phyloP scores from a whole-genome alignment of 768 basidiomycete species.

The Tulasnella sp. region DNA sequence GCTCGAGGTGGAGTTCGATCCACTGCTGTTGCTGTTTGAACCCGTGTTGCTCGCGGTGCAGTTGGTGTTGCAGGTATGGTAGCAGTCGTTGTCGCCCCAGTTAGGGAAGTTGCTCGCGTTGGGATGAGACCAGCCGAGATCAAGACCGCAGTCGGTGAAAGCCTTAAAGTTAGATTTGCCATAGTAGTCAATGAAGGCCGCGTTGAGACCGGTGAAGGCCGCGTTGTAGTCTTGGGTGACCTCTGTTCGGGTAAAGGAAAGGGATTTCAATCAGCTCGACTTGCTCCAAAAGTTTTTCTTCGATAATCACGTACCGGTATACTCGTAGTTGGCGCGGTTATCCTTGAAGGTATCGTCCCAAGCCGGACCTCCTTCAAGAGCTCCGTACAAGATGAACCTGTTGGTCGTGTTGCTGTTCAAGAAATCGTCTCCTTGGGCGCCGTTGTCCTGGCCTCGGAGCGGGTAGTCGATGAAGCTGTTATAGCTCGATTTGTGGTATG shows the following conservation, averaged over 20 bases:
- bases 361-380: conserved; percentile 5
- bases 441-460: neutral
- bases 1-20: neutral
- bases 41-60: neutral
- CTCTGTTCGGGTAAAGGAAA: neutral
- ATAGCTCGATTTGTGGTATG: conserved; percentile 12
- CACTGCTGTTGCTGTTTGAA: neutral
- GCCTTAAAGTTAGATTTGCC: conserved; percentile 2
- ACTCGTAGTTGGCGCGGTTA: conserved; percentile 3
- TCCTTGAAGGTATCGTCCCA: conserved; percentile 11
- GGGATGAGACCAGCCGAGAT: conserved; percentile 10
- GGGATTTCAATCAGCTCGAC: neutral
- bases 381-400: conserved; percentile 13
- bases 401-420: conserved; percentile 7
- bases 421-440: conserved; percentile 4
- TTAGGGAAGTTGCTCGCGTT: conserved; percentile 1
- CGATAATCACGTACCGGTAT: neutral
- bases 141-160: conserved; percentile 14
- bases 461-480: conserved; percentile 17
- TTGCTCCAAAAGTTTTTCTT: neutral
- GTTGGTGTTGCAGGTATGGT: conserved; percentile 13
- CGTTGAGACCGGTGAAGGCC: conserved; percentile 12
- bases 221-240: conserved; percentile 15
- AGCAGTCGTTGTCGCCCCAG: conserved; percentile 10
- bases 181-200: conserved; percentile 10